Evolutionary conservation across 2,329 filamentous ascomycete species (phyloP).

Genomic region (Fusarium protoensiforme): DNA sequence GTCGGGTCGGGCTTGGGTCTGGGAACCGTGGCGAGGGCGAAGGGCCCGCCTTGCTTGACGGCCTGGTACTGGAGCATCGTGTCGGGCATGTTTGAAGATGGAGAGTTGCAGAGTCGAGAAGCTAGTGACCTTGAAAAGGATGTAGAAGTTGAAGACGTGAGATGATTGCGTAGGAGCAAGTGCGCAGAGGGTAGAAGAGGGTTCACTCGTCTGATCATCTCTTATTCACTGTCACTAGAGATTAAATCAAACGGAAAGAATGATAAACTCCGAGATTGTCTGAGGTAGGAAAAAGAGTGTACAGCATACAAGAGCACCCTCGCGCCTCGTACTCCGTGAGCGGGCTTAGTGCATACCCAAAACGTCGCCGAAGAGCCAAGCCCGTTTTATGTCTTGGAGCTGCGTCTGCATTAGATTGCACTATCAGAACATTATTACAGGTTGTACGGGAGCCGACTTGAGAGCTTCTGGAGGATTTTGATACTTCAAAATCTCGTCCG

Average conservation of each 20-base stretch:
- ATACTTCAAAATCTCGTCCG: background rate
- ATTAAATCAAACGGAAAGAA: background rate
- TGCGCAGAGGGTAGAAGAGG: background rate
- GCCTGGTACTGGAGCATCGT: constrained; percentile 32
- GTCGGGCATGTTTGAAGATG: constrained; percentile 3
- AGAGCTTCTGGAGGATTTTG: background rate
- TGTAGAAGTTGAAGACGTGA: background rate
- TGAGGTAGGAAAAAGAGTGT: background rate
- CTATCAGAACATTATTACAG: background rate
- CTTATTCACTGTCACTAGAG: background rate
- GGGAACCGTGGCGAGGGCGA: constrained; percentile 24
- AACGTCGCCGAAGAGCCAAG: background rate
- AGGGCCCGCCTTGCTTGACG: constrained; percentile 25
- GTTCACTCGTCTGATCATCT: background rate
- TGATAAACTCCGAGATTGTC: background rate
- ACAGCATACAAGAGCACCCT: background rate
- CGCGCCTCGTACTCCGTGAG: background rate
- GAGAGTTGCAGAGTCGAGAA: background rate
- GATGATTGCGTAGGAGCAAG: background rate
- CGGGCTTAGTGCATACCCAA: background rate
- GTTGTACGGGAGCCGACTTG: background rate
- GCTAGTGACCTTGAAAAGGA: background rate
- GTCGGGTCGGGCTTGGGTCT: constrained; percentile 17
- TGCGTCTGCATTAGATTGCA: background rate
- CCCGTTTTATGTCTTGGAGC: background rate